These are phyloP conservation scores for Symbiotaphrina buchneri DNA, from an alignment of 495 filamentous ascomycete species.

Conservation along the genomic window DNA sequence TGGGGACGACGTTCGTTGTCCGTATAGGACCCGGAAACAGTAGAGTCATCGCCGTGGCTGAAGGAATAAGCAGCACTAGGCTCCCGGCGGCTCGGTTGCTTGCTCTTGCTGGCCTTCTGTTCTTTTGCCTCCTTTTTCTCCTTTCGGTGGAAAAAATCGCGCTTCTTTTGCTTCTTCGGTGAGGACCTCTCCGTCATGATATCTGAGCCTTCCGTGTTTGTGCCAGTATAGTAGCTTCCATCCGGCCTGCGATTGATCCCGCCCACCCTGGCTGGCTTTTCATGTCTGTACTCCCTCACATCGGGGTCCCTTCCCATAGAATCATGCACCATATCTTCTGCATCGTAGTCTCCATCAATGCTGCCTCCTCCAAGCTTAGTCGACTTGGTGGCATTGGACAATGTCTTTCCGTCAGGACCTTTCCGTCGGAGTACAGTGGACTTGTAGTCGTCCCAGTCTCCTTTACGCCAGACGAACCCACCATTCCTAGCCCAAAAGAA, in stretches of 20 bases:
- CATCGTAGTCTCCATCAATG: constrained; percentile 39
- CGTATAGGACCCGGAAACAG: constrained; percentile 6
- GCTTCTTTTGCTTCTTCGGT: constrained; percentile 3
- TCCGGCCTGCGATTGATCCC: constrained; percentile 64
- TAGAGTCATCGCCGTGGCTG: constrained; percentile 11
- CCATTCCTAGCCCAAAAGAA: constrained; percentile 97
- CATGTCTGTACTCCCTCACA: constrained; percentile 59
- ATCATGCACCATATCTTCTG: constrained; percentile 27
- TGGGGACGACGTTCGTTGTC: no score
- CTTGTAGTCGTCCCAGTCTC: constrained; percentile 98
- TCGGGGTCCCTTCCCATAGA: constrained; percentile 34
- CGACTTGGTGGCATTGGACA: constrained; percentile 57
- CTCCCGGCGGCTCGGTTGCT: constrained; percentile 3
- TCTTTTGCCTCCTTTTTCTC: constrained; percentile 6
- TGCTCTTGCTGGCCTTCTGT: constrained; percentile 9
- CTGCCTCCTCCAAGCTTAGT: constrained; percentile 65
- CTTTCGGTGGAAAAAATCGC: constrained; percentile 1
- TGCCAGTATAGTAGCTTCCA: constrained; percentile 43
- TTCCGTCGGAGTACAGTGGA: constrained; percentile 83
- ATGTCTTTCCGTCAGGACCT: constrained; percentile 65
- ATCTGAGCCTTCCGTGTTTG: constrained; percentile 11
- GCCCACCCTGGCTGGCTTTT: constrained; percentile 65
- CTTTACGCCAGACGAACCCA: constrained; percentile 62
- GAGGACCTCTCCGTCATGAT: neutral
- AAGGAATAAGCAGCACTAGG: constrained; percentile 14